These are phyloP conservation scores for Martiniozyma asiatica DNA, from an alignment of 1,139 yeast species.

Conservation along the genomic window DNA sequence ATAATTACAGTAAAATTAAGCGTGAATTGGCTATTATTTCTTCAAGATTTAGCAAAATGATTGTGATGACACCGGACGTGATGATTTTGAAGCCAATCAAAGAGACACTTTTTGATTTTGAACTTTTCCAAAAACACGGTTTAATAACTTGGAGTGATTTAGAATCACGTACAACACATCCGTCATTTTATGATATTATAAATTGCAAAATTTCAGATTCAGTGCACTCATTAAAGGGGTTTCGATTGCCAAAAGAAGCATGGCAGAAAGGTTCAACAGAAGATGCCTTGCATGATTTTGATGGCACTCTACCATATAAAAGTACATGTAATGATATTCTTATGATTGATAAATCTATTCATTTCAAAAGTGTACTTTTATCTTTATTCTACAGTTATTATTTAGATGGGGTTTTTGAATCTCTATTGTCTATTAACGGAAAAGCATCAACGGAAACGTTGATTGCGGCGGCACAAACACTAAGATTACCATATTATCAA, in stretches of 20 bases:
- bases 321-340: constrained; percentile 52
- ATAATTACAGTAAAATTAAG: constrained; percentile 27
- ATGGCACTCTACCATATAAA: constrained; percentile 49
- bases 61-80: constrained; percentile 58
- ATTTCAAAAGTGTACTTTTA: constrained; percentile 38
- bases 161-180: constrained; percentile 51
- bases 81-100: constrained; percentile 49
- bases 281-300: constrained; percentile 35
- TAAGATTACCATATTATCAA: constrained; percentile 40
- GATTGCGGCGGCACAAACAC: constrained; percentile 49
- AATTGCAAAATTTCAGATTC: constrained; percentile 23
- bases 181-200: constrained; percentile 44
- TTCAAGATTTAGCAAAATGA: constrained; percentile 46
- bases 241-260: constrained; percentile 15
- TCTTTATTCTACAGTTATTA: constrained; percentile 50
- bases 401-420: constrained; percentile 42
- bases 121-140: constrained; percentile 27
- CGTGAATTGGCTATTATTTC: constrained; percentile 51
- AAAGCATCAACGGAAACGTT: too few relatives aligned
- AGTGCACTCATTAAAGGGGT: constrained; percentile 21
- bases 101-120: constrained; percentile 28
- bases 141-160: constrained; percentile 57
- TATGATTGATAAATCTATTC: constrained; percentile 41
- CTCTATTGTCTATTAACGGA: constrained; percentile 29
- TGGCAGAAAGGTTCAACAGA: constrained; percentile 6